A percentile compares a stretch with the other conserved stretches of the same genome.
Conservation (phyloP, 2,329 filamentous ascomycete species). For the Nemania diffusa region DNA sequence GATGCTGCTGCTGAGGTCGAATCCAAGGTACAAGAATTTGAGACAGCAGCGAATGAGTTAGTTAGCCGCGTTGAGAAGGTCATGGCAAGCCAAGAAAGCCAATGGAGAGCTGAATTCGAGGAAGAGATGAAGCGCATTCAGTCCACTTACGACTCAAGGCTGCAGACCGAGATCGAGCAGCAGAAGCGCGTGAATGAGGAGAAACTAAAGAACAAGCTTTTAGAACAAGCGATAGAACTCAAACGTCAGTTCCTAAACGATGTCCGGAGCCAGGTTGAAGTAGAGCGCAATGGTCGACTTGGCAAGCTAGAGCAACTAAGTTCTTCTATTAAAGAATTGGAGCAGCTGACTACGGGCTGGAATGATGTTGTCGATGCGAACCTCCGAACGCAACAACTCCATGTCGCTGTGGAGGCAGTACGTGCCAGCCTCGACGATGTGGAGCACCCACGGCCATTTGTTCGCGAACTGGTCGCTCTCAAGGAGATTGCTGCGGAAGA, state of each 20-base stretch:
- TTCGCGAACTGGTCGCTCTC: constrained; percentile 90
- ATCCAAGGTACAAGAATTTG: constrained; percentile 79
- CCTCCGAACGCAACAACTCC: constrained; percentile 93
- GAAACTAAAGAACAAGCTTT: constrained; percentile 82
- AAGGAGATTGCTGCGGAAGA: constrained; percentile 91
- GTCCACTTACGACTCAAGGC: constrained; percentile 80
- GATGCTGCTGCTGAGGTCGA: constrained; percentile 80
- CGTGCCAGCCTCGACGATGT: constrained; percentile 82
- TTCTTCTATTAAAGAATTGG: constrained; percentile 80
- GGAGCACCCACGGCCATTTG: constrained; percentile 81
- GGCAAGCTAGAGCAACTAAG: constrained; percentile 86
- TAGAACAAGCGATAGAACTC: constrained; percentile 89
- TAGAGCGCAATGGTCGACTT: constrained; percentile 86
- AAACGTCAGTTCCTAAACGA: constrained; percentile 85
- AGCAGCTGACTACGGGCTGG: constrained; percentile 88
- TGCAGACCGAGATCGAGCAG: constrained; percentile 81
- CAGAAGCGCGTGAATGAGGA: constrained; percentile 84
- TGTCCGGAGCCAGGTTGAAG: constrained; percentile 83
- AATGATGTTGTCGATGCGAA: constrained; percentile 90
- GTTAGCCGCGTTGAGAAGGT: constrained; percentile 86
- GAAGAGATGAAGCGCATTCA: constrained; percentile 84
- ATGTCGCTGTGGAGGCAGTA: constrained; percentile 94
- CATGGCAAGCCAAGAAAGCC: constrained; percentile 81
- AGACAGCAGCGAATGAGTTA: constrained; percentile 87
- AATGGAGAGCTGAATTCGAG: constrained; percentile 89